phyloP scores from a whole-genome alignment of 495 filamentous ascomycete species.

The Aspergillus indologenus region DNA sequence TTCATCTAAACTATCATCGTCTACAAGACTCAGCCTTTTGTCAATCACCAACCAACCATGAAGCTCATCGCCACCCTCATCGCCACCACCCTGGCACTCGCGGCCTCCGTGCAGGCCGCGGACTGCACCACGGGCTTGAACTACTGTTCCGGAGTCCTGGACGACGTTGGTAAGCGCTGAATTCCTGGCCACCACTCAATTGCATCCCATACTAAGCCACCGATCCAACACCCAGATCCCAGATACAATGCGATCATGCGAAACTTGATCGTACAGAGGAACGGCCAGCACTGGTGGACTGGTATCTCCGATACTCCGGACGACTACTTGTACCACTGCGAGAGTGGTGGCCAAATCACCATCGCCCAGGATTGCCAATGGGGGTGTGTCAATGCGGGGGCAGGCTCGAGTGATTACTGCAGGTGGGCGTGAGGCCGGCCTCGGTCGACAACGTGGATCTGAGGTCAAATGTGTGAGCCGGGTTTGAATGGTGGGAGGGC shows the following conservation, averaged over 20 bases:
- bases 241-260: not conserved
- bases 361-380: not conserved
- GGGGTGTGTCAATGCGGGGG: slow-evolving; percentile 6
- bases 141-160: not conserved
- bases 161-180: not conserved
- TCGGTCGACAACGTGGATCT: too few species aligned
- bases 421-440: too few species aligned
- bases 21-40: not conserved
- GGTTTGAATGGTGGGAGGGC: too few species aligned
- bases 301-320: not conserved
- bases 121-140: not conserved
- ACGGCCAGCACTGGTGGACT: not conserved
- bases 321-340: not conserved
- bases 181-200: too few species aligned
- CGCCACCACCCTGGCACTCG: not conserved
- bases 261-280: not conserved
- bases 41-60: not conserved
- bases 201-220: not conserved
- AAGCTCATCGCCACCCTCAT: not conserved
- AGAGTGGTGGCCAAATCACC: not conserved
- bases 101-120: not conserved
- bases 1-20: too few species aligned
- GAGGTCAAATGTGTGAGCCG: too few species aligned
- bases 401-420: slow-evolving; percentile 32
- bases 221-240: not conserved